Conservation (phyloP, 768 basidiomycete genomes). For the Lactarius hengduanensis region DNA sequence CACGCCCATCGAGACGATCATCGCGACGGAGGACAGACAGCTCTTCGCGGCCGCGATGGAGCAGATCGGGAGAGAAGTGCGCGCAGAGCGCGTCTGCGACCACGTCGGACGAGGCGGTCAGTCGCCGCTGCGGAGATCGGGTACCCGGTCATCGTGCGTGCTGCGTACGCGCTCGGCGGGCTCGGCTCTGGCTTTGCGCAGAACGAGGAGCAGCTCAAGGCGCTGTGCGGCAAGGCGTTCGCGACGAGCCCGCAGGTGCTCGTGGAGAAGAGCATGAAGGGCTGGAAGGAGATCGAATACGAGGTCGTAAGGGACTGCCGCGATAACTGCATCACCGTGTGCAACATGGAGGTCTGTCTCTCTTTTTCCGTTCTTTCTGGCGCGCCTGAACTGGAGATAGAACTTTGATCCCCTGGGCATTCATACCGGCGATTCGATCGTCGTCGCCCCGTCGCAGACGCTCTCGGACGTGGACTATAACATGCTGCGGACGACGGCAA, state of each 20-base stretch:
- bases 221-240: constrained; percentile 91
- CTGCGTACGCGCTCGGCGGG: constrained; percentile 95
- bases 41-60: constrained; percentile 93
- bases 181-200: constrained; percentile 97
- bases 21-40: constrained; percentile 95
- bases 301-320: constrained; percentile 97
- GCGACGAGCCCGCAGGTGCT: constrained; percentile 97
- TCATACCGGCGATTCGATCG: constrained; percentile 98
- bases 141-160: constrained; percentile 94
- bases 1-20: constrained; percentile 95
- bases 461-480: constrained; percentile 99
- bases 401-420: constrained; percentile 99
- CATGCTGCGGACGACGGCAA: constrained; percentile 97
- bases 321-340: constrained; percentile 98
- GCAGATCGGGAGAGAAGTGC: constrained; percentile 93
- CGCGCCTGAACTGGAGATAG: constrained; percentile 41
- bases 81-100: constrained; percentile 88
- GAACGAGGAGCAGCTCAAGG: constrained; percentile 83
- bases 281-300: constrained; percentile 99
- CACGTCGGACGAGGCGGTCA: constrained; percentile 79
- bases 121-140: constrained; percentile 82
- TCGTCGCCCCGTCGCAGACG: constrained; percentile 96
- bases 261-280: constrained; percentile 99
- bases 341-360: constrained; percentile 97
- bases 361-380: neutral